Evolutionary conservation across 2,329 filamentous ascomycete genomes (phyloP).

Genomic region (Alternaria brassicicola): DNA sequence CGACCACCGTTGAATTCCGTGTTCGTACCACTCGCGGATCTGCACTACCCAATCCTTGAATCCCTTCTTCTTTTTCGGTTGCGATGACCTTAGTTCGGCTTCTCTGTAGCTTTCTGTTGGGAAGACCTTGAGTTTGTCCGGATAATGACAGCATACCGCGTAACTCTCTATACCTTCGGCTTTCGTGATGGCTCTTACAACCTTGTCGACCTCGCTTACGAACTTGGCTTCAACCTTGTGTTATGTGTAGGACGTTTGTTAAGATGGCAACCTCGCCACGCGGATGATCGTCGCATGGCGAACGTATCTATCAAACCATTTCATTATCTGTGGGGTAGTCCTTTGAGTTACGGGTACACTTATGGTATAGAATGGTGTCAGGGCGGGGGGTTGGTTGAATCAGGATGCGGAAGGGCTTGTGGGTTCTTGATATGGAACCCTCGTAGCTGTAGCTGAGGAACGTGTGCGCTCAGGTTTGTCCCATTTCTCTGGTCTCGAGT

Average conservation of each 20-base stretch:
- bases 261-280: background rate
- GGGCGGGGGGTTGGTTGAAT: background rate
- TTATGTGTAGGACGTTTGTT: background rate
- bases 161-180: no score
- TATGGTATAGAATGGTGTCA: no score
- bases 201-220: background rate
- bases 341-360: no score
- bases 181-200: no score
- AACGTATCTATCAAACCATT: background rate
- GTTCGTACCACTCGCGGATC: background rate
- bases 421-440: no score
- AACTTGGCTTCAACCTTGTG: background rate
- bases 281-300: background rate
- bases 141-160: background rate
- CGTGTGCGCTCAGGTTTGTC: fast-evolving
- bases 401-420: background rate
- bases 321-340: background rate
- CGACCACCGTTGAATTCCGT: background rate
- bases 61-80: background rate
- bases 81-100: background rate
- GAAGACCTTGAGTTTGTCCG: background rate
- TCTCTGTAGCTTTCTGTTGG: background rate
- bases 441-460: no score
- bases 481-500: background rate
- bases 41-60: background rate